These are phyloP conservation scores for Fusarium phyllophilum DNA, from an alignment of 2,329 filamentous ascomycete genomes.

Conservation along the genomic window DNA sequence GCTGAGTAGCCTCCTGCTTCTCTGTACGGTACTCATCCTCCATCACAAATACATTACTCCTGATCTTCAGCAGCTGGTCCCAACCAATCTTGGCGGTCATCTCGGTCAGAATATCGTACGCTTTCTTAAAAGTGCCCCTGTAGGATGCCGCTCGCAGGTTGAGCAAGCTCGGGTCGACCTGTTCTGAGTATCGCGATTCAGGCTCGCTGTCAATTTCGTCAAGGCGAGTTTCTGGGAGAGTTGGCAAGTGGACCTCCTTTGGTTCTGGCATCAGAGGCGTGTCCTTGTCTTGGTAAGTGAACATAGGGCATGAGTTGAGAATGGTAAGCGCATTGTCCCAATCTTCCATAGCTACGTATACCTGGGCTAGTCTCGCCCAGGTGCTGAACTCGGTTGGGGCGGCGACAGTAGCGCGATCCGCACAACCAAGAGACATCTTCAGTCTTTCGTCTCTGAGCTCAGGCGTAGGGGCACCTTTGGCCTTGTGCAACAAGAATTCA, in stretches of 20 bases:
- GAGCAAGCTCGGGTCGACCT: slow-evolving; percentile 86
- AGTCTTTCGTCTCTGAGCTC: slow-evolving; percentile 73
- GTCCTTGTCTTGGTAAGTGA: slow-evolving; percentile 99
- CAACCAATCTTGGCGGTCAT: slow-evolving; percentile 97
- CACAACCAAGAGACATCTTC: slow-evolving; percentile 89
- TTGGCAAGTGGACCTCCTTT: slow-evolving; percentile 85
- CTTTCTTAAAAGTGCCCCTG: slow-evolving; percentile 94
- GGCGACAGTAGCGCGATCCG: slow-evolving; percentile 92
- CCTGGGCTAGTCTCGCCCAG: slow-evolving; percentile 92
- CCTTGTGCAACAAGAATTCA: slow-evolving; percentile 89
- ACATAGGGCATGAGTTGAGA: slow-evolving; percentile 99
- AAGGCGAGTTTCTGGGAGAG: slow-evolving; percentile 86
- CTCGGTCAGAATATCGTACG: slow-evolving; percentile 92
- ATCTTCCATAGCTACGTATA: slow-evolving; percentile 93
- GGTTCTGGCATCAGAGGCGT: slow-evolving; percentile 94
- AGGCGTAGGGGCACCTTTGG: slow-evolving; percentile 63
- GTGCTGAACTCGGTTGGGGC: slow-evolving; percentile 97
- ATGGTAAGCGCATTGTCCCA: slow-evolving; percentile 97
- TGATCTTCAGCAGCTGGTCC: slow-evolving; percentile 93
- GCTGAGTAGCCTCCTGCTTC: slow-evolving; percentile 70
- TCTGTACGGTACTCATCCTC: slow-evolving; percentile 97
- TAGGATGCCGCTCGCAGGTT: slow-evolving; percentile 90
- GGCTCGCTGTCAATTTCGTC: slow-evolving; percentile 97
- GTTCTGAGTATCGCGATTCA: slow-evolving; percentile 81
- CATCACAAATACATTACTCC: slow-evolving; percentile 99